A percentile compares a stretch with the other conserved stretches of the same genome.
Conservation (phyloP, 2,329 filamentous ascomycete genomes). For the Ascochyta pisi region DNA sequence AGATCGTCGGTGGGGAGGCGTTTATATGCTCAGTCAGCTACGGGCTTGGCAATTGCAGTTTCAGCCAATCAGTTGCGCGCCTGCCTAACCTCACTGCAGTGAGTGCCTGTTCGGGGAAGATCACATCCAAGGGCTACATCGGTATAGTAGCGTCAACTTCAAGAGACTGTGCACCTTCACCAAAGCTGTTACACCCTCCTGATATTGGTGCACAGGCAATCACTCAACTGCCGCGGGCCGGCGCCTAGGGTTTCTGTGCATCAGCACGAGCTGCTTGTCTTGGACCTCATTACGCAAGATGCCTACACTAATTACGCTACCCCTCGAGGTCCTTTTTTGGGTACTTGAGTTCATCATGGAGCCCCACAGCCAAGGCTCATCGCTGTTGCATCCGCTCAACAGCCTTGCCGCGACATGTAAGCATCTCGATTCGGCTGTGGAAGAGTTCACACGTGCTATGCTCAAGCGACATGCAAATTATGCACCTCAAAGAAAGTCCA, state of each 20-base stretch:
- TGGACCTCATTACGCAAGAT: slow-evolving; percentile 8
- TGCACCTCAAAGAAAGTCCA: slow-evolving; percentile 22
- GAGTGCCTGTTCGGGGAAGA: neutral
- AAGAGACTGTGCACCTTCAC: neutral
- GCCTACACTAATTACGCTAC: slow-evolving; percentile 30
- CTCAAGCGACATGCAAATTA: slow-evolving; percentile 33
- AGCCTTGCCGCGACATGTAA: slow-evolving; percentile 33
- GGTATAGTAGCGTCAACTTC: neutral
- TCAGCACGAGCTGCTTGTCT: neutral
- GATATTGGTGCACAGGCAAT: neutral
- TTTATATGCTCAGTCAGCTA: slow-evolving; percentile 12
- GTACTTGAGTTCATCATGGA: slow-evolving; percentile 33
- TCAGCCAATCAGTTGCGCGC: slow-evolving; percentile 4
- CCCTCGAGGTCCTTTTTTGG: slow-evolving; percentile 38
- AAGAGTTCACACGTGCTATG: slow-evolving; percentile 40
- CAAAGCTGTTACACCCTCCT: neutral
- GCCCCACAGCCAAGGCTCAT: slow-evolving; percentile 5
- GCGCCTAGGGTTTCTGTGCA: neutral
- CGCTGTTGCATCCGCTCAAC: slow-evolving; percentile 28
- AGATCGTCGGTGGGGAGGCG: slow-evolving; percentile 20
- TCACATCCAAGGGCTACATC: neutral
- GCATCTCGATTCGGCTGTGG: slow-evolving; percentile 32
- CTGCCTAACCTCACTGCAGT: neutral
- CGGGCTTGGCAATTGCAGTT: too few species aligned
- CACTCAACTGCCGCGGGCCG: neutral